Evolutionary conservation across 768 basidiomycete genomes (phyloP).

Genomic region (Hygrophorus russula): DNA sequence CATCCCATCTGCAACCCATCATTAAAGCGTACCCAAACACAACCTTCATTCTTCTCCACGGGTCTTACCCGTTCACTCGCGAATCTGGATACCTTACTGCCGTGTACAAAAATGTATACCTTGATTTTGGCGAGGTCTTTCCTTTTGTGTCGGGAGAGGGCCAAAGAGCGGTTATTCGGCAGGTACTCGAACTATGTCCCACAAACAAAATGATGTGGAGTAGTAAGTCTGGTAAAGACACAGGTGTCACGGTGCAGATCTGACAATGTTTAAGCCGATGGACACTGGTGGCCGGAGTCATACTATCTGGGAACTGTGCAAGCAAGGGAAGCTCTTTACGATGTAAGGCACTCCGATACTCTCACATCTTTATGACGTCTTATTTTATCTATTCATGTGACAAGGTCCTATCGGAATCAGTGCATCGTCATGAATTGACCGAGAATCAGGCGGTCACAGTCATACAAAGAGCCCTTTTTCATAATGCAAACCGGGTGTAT

Average conservation of each 20-base stretch:
- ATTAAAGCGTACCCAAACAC: conserved; percentile 54
- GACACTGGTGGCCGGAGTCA: conserved; percentile 68
- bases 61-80: conserved; percentile 68
- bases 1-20: conserved; percentile 55
- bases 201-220: conserved; percentile 79
- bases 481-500: conserved; percentile 59
- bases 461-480: conserved; percentile 47
- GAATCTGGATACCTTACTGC: conserved; percentile 71
- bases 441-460: conserved; percentile 44
- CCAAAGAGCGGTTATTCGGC: conserved; percentile 45
- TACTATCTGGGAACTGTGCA: conserved; percentile 61
- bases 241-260: neutral
- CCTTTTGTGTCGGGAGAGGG: conserved; percentile 54
- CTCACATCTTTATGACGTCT: neutral
- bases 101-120: conserved; percentile 61
- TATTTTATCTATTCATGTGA: conserved; percentile 1
- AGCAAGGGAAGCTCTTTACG: conserved; percentile 48
- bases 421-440: conserved; percentile 37
- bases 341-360: conserved; percentile 24
- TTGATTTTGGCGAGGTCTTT: conserved; percentile 77
- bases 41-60: conserved; percentile 58
- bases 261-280: conserved; percentile 32
- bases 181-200: conserved; percentile 61
- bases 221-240: conserved; percentile 30
- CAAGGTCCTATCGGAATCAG: conserved; percentile 50